Evolutionary conservation across 2,329 filamentous ascomycete genomes (phyloP), one percentile per base, ranked within the genome.

Genomic region (Aspergillus melleus): DNA sequence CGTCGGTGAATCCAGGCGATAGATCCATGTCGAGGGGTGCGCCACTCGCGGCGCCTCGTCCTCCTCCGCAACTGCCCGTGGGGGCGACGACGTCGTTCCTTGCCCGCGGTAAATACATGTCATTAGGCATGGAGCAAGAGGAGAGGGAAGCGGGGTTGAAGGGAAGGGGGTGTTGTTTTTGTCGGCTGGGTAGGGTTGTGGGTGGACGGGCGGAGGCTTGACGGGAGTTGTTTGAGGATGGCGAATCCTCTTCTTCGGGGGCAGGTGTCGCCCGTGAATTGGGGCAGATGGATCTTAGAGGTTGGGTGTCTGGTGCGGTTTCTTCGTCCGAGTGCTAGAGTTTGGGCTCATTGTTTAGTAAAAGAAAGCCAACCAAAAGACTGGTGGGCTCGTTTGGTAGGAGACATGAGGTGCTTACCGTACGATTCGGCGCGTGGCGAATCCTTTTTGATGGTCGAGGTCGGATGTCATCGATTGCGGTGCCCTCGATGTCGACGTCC

Each of bases 401-500:
- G 9, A 20, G 12, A 30, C 16, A 11, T 36, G 22, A 14, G 22
- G 22, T 16, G 9, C 56, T 55, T 60, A 66, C 64, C 57, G 54
- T 58, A 20, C 57, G 20, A 24, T 46, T 58, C 20, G 29, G 32
- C 24, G 49, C 52, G 24, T 56, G 47, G 19, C 52, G 52, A 32
- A 46, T 60, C 51, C 11, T 61, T 56, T 52, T 66, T 54, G 53
- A 52, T 42, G 52, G 57, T 24, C 44, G 44, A 12, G 39, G 53
- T 26, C 64, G 62, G 50, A 66, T 56, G 49, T 65, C 61, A 30
- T 70, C 71, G 22, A 79, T 68, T 4, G 74, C 71, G 46, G 72
- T 77, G 9, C 76, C 88, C 73, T 96, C 91, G 4, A 98, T 83
- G 70, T 99, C 95, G 16, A 97, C 89, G 66, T 98, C 92, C 5